Evolutionary conservation across 148 eudicot genomes (phyloP), one percentile per base, ranked within the genome.

Genomic region (Spergularia marina): DNA sequence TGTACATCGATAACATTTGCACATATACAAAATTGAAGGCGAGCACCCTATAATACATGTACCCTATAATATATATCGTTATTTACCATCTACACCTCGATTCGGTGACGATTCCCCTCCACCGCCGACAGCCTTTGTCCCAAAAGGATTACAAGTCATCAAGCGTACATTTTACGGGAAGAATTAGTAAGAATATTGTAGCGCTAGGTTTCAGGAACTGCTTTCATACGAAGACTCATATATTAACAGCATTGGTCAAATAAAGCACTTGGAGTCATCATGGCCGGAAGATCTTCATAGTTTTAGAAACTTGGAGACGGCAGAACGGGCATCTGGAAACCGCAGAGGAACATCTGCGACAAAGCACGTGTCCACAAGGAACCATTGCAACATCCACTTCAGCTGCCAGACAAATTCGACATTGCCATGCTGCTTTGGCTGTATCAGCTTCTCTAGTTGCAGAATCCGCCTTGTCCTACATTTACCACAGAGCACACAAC

Each of bases 281-380:
- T 18, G 99, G 99, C 25, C 97, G 96, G 40, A 83, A 95, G 49
- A 95, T 92, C 80, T 86, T 92, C 78, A 92, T 82, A 17, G 92
- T 83, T 75, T 89, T 92, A 0, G 97, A 84, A 68, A 92, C 99
- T 80, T 88, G 97, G 52, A 90, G 69, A 71, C 99, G 94, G 80
- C 99, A 95, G 76, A 95, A 95, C 11, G 99, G 99, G 68, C 99
- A 95, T 87, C 88, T 87, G 18, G 99, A 85, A 81, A 95, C 97
- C 70, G 99, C 97, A 61, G 96, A 88, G 15, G 97, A 92, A 83
- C 99, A 95, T 82, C 94, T 86, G 47, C 92, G 89, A 74, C 99
- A 95, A 25, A 95, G 85, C 36, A 95, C 99, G 70, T 95, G 99
- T 61, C 99, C 99, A 73, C 99, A 95, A 7, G 99, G 97, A 73